Percentiles rank a stretch among this genome's conserved stretches.
These are phyloP conservation scores for Phytophthora litchii DNA, from an alignment of 352 stramenopile species.

Conservation along the genomic window DNA sequence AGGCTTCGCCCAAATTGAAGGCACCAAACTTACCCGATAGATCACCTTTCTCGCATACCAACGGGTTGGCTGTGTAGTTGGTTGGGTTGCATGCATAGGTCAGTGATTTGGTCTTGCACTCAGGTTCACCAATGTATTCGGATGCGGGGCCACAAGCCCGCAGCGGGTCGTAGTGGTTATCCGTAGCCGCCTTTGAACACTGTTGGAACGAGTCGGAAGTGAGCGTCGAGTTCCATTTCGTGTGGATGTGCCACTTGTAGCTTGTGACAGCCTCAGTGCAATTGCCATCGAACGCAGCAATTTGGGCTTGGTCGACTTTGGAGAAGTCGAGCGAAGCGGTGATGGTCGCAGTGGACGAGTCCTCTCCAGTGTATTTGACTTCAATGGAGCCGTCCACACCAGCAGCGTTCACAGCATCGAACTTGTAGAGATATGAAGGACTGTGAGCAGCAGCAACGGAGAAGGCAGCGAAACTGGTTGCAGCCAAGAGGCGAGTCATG, in stretches of 20 bases:
- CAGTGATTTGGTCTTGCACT: slow-evolving; percentile 36
- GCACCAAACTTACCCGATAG: slow-evolving; percentile 64
- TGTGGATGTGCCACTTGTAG: slow-evolving; percentile 70
- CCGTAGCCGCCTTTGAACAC: slow-evolving; percentile 47
- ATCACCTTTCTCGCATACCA: slow-evolving; percentile 61
- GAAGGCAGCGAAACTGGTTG: slow-evolving; percentile 7
- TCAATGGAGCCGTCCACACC: slow-evolving; percentile 45
- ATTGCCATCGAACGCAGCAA: slow-evolving; percentile 42
- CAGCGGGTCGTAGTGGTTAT: slow-evolving; percentile 63
- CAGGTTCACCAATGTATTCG: slow-evolving; percentile 37
- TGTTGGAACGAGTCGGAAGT: slow-evolving; percentile 45
- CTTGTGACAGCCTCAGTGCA: slow-evolving; percentile 42
- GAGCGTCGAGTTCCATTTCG: slow-evolving; percentile 43
- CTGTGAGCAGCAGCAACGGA: background rate
- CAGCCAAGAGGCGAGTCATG: slow-evolving; percentile 10
- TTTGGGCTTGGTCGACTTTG: slow-evolving; percentile 23
- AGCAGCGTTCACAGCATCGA: slow-evolving; percentile 36
- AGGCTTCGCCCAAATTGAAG: slow-evolving; percentile 30
- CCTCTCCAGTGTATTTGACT: slow-evolving; percentile 41
- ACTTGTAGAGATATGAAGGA: slow-evolving; percentile 45
- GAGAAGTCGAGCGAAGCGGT: slow-evolving; percentile 53
- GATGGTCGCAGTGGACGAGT: slow-evolving; percentile 40
- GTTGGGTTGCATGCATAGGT: slow-evolving; percentile 49
- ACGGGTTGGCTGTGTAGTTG: slow-evolving; percentile 45
- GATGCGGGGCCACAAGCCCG: slow-evolving; percentile 53